Conservation (phyloP, 768 basidiomycete species). For the Rhodotorula babjevae region DNA sequence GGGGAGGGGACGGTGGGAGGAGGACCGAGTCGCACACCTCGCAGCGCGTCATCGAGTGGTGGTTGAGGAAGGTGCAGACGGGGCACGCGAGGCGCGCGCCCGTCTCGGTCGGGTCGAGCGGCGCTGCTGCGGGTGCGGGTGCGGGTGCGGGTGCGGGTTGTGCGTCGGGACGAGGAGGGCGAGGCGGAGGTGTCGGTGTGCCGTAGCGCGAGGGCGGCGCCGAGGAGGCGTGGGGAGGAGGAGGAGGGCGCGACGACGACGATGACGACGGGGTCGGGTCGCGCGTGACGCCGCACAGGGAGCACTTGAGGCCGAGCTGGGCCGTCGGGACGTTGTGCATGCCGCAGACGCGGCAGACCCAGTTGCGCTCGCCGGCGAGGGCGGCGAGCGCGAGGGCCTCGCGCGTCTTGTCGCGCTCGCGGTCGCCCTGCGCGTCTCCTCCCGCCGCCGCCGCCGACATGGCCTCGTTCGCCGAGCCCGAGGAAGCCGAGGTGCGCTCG, state of each 20-base stretch:
- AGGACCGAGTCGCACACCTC: conserved; percentile 80
- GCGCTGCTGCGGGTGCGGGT: background rate
- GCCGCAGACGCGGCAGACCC: conserved; percentile 87
- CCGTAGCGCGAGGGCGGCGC: no score
- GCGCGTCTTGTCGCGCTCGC: background rate
- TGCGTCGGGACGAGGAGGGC: no score
- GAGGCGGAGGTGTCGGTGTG: no score
- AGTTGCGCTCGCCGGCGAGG: conserved; percentile 46
- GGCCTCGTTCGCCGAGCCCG: background rate
- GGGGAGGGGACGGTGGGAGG: conserved; percentile 19
- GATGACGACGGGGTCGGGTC: conserved; percentile 1
- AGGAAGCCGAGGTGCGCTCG: background rate
- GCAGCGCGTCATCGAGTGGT: conserved; percentile 64
- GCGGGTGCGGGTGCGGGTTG: no score
- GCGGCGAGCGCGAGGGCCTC: background rate
- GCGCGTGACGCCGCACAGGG: conserved; percentile 71
- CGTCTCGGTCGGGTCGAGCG: background rate
- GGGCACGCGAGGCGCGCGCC: conserved; percentile 54
- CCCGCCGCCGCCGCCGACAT: no score
- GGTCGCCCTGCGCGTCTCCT: no score
- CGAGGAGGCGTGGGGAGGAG: background rate
- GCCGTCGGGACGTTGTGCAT: conserved; percentile 68
- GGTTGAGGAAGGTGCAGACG: conserved; percentile 89
- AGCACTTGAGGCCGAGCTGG: conserved; percentile 52
- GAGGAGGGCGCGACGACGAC: background rate